phyloP scores from a whole-genome alignment of 1,284 basidiomycete genomes.

The Coniferiporia weirii region DNA sequence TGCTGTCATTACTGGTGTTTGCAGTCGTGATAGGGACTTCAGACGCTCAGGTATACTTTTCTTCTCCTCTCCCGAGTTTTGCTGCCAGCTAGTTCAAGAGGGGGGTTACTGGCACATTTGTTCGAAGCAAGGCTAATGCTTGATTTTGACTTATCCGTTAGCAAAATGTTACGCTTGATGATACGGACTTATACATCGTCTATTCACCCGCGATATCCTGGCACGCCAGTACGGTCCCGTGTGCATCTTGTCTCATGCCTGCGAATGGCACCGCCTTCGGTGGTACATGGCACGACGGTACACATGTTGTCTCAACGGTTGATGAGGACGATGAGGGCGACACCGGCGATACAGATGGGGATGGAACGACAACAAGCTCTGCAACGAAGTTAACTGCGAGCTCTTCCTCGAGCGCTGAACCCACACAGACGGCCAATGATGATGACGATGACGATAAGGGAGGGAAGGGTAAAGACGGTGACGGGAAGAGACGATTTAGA shows the following conservation, averaged over 20 bases:
- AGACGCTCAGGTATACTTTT: slow-evolving; percentile 5
- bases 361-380: slow-evolving; percentile 9
- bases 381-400: not conserved
- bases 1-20: not conserved
- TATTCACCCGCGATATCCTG: slow-evolving; percentile 39
- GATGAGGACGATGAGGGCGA: slow-evolving; percentile 26
- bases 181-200: slow-evolving; percentile 36
- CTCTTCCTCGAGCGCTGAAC: slow-evolving; percentile 7
- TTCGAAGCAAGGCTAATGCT: not conserved
- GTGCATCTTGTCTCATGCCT: slow-evolving; percentile 33
- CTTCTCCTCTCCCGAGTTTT: not conserved
- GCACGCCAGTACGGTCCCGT: slow-evolving; percentile 32
- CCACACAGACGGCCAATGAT: slow-evolving; percentile 10
- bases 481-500: slow-evolving; percentile 7
- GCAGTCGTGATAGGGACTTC: not conserved
- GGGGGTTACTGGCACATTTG: not conserved
- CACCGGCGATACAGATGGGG: slow-evolving; percentile 5
- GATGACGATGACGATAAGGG: slow-evolving; percentile 21
- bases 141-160: not conserved
- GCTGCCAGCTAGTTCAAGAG: not conserved
- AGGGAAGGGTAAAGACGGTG: slow-evolving; percentile 20
- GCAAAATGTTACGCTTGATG: slow-evolving; percentile 41
- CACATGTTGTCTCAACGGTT: slow-evolving; percentile 30
- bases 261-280: slow-evolving; percentile 27
- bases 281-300: slow-evolving; percentile 40